Evolutionary conservation across 1,284 basidiomycete species (phyloP), one percentile per base, ranked within the genome.

Genomic region (Uromyces viciae-fabae): DNA sequence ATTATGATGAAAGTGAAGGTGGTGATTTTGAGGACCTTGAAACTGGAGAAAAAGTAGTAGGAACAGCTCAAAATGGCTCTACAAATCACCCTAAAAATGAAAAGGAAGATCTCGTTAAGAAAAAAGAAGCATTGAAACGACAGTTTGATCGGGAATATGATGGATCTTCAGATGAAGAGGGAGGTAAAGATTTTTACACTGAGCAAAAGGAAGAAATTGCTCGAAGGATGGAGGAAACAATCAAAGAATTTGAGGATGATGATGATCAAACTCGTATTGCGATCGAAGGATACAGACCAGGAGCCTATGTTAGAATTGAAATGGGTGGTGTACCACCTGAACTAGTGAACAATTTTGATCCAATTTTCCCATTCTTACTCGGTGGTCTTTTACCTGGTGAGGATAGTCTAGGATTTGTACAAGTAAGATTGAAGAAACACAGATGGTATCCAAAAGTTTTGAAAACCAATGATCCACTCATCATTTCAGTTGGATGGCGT

Each of bases 71-170:
- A 49, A 49, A 42, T 52, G 28, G 38, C 3, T 42, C 43, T 49
- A 83, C 56, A 19, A 87, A 88, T 58, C 64, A 52, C 28, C 86
- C 87, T 79, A 88, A 88, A 4, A 69, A 80, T 54, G 1, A 36
- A 31, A 62, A 80, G 36, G 60, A 28, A 14, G 71, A 58, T 54
- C 90, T 98, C 40, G 90, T 92, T 5, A 90, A 90, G 58, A 98
- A 97, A 88, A 98, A 98, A 87, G 94, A 92, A 83, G 91, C 90
- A 0, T 89, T 98, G 81, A 98, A 98, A 86, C 91, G 92, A 83
- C 96, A 96, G 86, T 98, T 98, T 85, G 94, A 99, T 87, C 93
- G 95, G 85, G 93, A 97, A 86, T 98, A 98, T 86, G 95, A 98
- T 85, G 94, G 95, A 84, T 92, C 93, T 0, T 92, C 93, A 81